These are phyloP conservation scores for Gilbertella persicaria DNA, from an alignment of 371 early-diverging fungal species.

Conservation along the genomic window DNA sequence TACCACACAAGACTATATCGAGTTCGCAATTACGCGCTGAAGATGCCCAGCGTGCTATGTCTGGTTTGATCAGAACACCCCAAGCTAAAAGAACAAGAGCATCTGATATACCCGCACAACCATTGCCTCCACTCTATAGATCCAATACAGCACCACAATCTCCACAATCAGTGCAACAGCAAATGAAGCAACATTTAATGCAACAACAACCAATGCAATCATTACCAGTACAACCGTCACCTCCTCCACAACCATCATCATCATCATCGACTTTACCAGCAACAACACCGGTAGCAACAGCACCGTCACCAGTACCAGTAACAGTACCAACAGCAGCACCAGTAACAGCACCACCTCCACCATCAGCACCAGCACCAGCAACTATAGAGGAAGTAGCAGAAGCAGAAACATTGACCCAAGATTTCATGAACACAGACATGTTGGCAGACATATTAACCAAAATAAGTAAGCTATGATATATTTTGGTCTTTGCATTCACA, in stretches of 20 bases:
- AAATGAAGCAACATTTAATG: slow-evolving; percentile 19
- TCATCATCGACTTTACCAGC: slow-evolving; percentile 10
- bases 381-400: slow-evolving; percentile 50
- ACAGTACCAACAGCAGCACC: slow-evolving; percentile 6
- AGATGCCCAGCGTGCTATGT: slow-evolving; percentile 36
- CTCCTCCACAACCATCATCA: slow-evolving; percentile 1
- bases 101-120: slow-evolving; percentile 33
- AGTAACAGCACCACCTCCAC: slow-evolving; percentile 4
- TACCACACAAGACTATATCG: slow-evolving; percentile 17
- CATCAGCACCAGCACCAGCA: slow-evolving; percentile 5
- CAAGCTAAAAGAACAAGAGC: slow-evolving; percentile 32
- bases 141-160: slow-evolving; percentile 10
- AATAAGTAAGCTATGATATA: slow-evolving; percentile 33
- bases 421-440: slow-evolving; percentile 53
- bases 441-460: slow-evolving; percentile 41
- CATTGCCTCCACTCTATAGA: slow-evolving; percentile 23
- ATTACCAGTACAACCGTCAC: neutral
- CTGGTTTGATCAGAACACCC: slow-evolving; percentile 33
- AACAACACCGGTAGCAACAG: slow-evolving; percentile 3
- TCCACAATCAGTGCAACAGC: slow-evolving; percentile 2
- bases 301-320: slow-evolving; percentile 3
- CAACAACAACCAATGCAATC: slow-evolving; percentile 8
- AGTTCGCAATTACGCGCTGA: slow-evolving; percentile 33
- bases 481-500: neutral
- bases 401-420: slow-evolving; percentile 51